Percentiles rank a stretch among this genome's conserved stretches.
Evolutionary conservation across 805 yeast genomes (phyloP).

Genomic region (Hanseniaspora nectarophila): DNA sequence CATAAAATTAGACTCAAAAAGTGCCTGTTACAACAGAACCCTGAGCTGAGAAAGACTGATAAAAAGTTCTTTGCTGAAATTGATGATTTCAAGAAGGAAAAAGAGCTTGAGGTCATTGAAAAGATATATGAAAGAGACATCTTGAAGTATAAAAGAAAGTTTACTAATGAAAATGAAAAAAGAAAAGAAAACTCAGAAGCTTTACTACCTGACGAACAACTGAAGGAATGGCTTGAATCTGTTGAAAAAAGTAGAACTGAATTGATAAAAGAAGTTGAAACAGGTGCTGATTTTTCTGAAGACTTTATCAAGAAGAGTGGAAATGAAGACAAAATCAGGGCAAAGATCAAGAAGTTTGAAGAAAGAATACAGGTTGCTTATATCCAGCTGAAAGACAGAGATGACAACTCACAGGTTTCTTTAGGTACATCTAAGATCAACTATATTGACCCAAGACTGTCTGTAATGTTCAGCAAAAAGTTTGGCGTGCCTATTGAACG

Average conservation of each 20-base stretch:
- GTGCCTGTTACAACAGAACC: constrained; percentile 58
- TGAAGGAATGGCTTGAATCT: constrained; percentile 46
- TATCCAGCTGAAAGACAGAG: constrained; percentile 77
- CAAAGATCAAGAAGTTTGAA: constrained; percentile 61
- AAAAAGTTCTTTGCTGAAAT: constrained; percentile 55
- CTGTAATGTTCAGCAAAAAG: constrained; percentile 79
- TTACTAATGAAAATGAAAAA: constrained; percentile 68
- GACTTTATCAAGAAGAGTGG: constrained; percentile 40
- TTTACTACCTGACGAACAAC: constrained; percentile 40
- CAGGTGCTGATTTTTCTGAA: constrained; percentile 35
- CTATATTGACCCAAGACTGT: constrained; percentile 86
- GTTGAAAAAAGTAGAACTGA: constrained; percentile 41
- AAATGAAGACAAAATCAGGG: constrained; percentile 56
- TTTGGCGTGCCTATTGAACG: constrained; percentile 84
- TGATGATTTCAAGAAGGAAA: constrained; percentile 54
- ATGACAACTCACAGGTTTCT: constrained; percentile 87
- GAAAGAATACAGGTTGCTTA: constrained; percentile 55
- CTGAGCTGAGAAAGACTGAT: constrained; percentile 32
- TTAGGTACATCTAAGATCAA: constrained; percentile 87
- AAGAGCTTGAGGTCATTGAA: constrained; percentile 46
- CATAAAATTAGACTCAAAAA: constrained; percentile 62
- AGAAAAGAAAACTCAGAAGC: constrained; percentile 45
- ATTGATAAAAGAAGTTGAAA: constrained; percentile 45
- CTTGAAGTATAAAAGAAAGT: constrained; percentile 53
- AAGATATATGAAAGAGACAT: constrained; percentile 52